Conservation (phyloP, 2,329 filamentous ascomycete species). For the Cucurbitaria berberidis region DNA sequence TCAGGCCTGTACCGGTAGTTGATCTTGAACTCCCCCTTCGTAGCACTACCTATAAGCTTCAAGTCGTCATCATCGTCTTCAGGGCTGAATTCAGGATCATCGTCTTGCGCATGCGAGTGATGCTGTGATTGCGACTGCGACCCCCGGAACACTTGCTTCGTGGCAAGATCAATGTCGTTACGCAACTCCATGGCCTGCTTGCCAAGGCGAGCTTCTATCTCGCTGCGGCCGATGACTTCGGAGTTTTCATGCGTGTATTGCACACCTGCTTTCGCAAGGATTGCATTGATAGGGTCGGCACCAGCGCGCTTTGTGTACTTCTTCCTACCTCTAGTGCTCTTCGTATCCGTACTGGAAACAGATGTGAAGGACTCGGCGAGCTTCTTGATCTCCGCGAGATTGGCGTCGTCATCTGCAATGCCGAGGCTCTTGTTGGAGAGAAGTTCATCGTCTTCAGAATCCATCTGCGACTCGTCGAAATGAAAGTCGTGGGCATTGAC, state of each 20-base stretch:
- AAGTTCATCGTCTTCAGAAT: constrained; percentile 36
- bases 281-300: constrained; percentile 81
- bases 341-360: constrained; percentile 1
- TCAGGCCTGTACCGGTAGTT: constrained; percentile 74
- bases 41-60: constrained; percentile 11
- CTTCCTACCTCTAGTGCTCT: constrained; percentile 41
- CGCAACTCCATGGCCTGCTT: constrained; percentile 72
- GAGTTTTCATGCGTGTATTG: constrained; percentile 97
- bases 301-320: constrained; percentile 54
- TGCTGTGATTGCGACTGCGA: constrained; percentile 28
- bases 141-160: constrained; percentile 65
- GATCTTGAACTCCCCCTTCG: constrained; percentile 50
- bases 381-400: constrained; percentile 66
- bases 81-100: constrained; percentile 18
- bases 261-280: constrained; percentile 85
- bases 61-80: constrained; percentile 23
- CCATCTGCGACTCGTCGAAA: constrained; percentile 37
- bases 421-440: constrained; percentile 36
- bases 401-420: constrained; percentile 35
- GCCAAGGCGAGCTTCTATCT: constrained; percentile 84
- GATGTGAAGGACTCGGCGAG: constrained; percentile 42
- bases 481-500: constrained; percentile 81
- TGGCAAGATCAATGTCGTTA: constrained; percentile 58
- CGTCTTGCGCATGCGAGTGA: constrained; percentile 18
- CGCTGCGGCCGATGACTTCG: constrained; percentile 91